phyloP scores from a whole-genome alignment of 306 rosid genomes.

The Biancaea sappan region DNA sequence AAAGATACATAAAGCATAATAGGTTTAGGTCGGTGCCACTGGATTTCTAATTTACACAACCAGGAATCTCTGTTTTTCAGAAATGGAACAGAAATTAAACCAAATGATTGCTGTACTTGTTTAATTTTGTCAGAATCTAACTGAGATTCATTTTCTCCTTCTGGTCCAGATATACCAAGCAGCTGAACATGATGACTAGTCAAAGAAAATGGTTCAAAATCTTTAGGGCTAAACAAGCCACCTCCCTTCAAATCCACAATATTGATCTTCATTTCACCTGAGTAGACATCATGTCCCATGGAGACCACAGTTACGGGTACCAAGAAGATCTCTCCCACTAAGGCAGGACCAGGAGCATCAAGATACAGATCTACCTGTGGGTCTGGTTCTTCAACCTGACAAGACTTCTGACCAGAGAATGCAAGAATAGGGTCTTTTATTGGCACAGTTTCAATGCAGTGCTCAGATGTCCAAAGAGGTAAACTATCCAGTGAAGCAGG shows the following conservation, averaged over 20 bases:
- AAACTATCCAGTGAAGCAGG: constrained; percentile 89
- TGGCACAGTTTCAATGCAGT: constrained; percentile 61
- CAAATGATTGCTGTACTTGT: constrained; percentile 82
- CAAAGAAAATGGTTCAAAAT: constrained; percentile 50
- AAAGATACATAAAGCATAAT: constrained; percentile 87
- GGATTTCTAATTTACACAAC: constrained; percentile 91
- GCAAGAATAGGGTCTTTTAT: constrained; percentile 87
- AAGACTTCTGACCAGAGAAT: constrained; percentile 77
- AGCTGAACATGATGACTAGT: constrained; percentile 89
- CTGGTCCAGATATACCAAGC: constrained; percentile 77
- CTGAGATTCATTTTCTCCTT: constrained; percentile 66
- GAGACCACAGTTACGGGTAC: constrained; percentile 78
- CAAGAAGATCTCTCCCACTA: constrained; percentile 84
- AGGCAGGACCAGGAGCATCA: constrained; percentile 79
- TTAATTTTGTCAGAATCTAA: constrained; percentile 61
- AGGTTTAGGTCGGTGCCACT: constrained; percentile 93
- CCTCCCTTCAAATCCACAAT: constrained; percentile 93
- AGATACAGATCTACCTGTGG: constrained; percentile 80
- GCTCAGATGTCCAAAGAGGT: constrained; percentile 84
- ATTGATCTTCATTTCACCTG: constrained; percentile 95
- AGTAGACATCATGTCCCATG: constrained; percentile 75
- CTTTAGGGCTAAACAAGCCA: constrained; percentile 94
- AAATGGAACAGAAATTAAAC: constrained; percentile 82
- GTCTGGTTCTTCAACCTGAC: constrained; percentile 89
- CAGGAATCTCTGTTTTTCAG: constrained; percentile 79